Evolutionary conservation across 176 grass and related monocot genomes (phyloP), one percentile per base, ranked within the genome.

Genomic region (Poa annua): DNA sequence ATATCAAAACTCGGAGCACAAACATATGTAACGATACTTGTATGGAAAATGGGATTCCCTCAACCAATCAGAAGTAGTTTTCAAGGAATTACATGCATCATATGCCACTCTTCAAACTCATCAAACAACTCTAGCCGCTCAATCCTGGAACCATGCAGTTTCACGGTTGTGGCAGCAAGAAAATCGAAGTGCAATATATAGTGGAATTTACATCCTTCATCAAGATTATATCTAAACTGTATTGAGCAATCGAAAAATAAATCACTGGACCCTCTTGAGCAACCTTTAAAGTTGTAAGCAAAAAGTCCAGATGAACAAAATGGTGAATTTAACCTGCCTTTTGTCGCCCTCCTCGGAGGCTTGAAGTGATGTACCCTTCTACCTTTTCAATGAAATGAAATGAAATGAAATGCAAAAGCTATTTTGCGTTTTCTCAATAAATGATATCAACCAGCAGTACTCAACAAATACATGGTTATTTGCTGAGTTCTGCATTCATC

Each of bases 41-140:
- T 57, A n/a, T 8, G 15, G 73, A 6, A 83, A 71, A 48, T 0
- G 5, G 3, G 10, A 7, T 15, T 52, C 4, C 29, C 44, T 72
- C 13, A 7, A 86, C 5, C 6, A 52, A 4, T 5, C 53, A n/a
- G 15, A 14, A 77, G 29, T 11, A 60, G 20, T 61, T 65, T 8
- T 66, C 29, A 85, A 19, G 2, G 60, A 74, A 88, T 89, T 91
- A 89, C 96, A 90, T 95, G 96, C 96, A 98, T 95, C 96, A 98
- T 95, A 86, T 98, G 61, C 96, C 90, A 98, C 74, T 98, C 96
- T 85, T 98, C 96, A 80, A 98, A 98, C 74, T 95, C 96, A 74
- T 98, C 90, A 88, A 98, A 98, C 85, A 98, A 71, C 26, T 98
- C 96, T 53, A 98, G 66, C 11, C 88, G 89, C 79, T 98, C 96